Evolutionary conservation across 495 filamentous ascomycete genomes (phyloP).

Genomic region (Penicillium pancosmium): DNA sequence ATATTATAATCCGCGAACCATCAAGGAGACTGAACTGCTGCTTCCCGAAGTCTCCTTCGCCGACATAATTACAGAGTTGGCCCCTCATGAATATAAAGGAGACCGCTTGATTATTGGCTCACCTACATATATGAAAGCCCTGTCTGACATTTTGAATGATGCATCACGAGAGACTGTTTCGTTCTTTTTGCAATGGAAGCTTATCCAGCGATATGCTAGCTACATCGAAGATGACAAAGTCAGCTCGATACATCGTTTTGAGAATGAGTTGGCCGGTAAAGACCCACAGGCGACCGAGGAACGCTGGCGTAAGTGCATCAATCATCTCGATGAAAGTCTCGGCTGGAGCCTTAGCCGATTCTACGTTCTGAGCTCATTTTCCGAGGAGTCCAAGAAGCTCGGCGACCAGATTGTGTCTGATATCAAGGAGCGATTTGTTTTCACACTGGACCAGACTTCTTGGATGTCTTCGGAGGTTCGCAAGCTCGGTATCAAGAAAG

Average conservation of each 20-base stretch:
- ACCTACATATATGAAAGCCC: conserved; percentile 55
- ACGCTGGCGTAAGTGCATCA: conserved; percentile 70
- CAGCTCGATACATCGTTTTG: conserved; percentile 60
- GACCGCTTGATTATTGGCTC: conserved; percentile 60
- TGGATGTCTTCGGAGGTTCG: conserved; percentile 74
- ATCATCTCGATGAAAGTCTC: conserved; percentile 56
- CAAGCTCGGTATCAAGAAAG: conserved; percentile 65
- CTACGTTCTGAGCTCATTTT: conserved; percentile 67
- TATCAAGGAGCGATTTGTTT: conserved; percentile 66
- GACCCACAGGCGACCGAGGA: conserved; percentile 66
- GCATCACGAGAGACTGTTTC: conserved; percentile 53
- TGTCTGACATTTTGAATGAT: conserved; percentile 50
- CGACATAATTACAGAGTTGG: conserved; percentile 54
- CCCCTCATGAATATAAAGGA: conserved; percentile 50
- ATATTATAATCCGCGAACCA: conserved; percentile 58
- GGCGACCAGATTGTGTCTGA: conserved; percentile 72
- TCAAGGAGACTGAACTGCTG: conserved; percentile 54
- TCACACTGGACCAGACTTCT: conserved; percentile 56
- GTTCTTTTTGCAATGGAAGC: conserved; percentile 63
- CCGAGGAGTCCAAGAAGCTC: conserved; percentile 62
- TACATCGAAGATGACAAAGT: conserved; percentile 61
- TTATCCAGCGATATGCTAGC: conserved; percentile 53
- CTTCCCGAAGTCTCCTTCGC: conserved; percentile 58
- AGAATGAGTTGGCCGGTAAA: conserved; percentile 58
- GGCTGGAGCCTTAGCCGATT: conserved; percentile 66